phyloP scores from a whole-genome alignment of 2,329 filamentous ascomycete species.

The Penicillium sp. region DNA sequence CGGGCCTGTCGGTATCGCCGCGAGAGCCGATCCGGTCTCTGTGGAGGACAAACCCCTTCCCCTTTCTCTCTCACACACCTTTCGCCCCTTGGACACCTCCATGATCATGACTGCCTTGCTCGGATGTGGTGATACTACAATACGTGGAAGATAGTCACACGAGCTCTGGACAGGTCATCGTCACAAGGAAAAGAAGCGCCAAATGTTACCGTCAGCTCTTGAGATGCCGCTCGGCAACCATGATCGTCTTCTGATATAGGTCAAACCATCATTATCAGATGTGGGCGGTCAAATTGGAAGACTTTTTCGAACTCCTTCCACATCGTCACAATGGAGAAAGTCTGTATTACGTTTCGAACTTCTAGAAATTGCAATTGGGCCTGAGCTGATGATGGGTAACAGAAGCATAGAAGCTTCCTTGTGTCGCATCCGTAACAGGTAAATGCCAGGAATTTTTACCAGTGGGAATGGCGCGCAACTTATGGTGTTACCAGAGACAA shows the following conservation, averaged over 20 bases:
- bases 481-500: constrained; percentile 5
- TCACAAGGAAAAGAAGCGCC: neutral
- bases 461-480: constrained; percentile 6
- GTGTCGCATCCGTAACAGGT: neutral
- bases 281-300: neutral
- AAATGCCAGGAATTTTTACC: constrained; percentile 4
- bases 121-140: constrained; percentile 2
- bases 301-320: neutral
- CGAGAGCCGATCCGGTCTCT: neutral
- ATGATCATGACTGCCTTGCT: constrained; percentile 1
- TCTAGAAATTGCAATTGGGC: constrained; percentile 23
- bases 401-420: constrained; percentile 21
- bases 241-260: neutral
- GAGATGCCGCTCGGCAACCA: neutral
- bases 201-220: constrained; percentile 10
- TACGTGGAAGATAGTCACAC: constrained; percentile 17
- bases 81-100: neutral
- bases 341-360: constrained; percentile 11
- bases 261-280: neutral
- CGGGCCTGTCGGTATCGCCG: constrained; percentile 4
- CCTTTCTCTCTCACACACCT: neutral
- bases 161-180: constrained; percentile 4
- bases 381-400: constrained; percentile 16
- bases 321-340: constrained; percentile 3
- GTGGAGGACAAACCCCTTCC: neutral